Conservation (phyloP, 176 grass and related monocot species). For the Eremochloa ophiuroides region DNA sequence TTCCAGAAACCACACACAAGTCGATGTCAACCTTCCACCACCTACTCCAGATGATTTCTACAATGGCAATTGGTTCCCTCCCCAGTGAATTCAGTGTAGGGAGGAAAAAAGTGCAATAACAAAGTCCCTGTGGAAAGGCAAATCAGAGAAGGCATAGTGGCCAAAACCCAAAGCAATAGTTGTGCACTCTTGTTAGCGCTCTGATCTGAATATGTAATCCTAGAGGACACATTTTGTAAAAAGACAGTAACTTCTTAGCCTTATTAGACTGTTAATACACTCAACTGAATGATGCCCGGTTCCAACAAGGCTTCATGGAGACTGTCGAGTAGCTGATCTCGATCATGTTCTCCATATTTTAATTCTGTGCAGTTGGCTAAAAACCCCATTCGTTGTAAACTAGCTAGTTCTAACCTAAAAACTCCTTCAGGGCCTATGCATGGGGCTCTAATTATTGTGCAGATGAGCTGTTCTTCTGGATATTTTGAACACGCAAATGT, state of each 20-base stretch:
- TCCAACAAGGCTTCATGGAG: neutral
- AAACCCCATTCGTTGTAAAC: slow-evolving; percentile 19
- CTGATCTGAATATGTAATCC: neutral
- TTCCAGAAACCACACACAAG: slow-evolving; percentile 26
- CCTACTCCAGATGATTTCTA: slow-evolving; percentile 24
- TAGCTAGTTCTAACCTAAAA: neutral
- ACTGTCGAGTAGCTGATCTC: neutral
- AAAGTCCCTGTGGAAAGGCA: slow-evolving; percentile 21
- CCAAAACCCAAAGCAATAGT: neutral
- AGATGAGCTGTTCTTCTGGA: neutral
- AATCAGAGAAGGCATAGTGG: neutral
- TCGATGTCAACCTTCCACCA: slow-evolving; percentile 5
- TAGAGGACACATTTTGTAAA: slow-evolving; percentile 26
- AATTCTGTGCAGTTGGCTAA: slow-evolving; percentile 25
- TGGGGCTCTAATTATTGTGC: neutral
- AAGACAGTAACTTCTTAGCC: slow-evolving; percentile 28
- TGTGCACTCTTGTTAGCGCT: neutral
- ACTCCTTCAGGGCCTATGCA: neutral
- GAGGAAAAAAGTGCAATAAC: neutral
- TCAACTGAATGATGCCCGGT: neutral
- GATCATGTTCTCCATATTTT: neutral
- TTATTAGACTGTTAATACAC: slow-evolving; percentile 38
- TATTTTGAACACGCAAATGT: neutral
- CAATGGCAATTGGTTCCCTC: slow-evolving; percentile 43
- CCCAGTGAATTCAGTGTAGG: slow-evolving; percentile 28